A percentile compares a stretch with the other conserved stretches of the same genome.
phyloP scores from a whole-genome alignment of 2,329 filamentous ascomycete genomes.

The Shiraia bambusicola region DNA sequence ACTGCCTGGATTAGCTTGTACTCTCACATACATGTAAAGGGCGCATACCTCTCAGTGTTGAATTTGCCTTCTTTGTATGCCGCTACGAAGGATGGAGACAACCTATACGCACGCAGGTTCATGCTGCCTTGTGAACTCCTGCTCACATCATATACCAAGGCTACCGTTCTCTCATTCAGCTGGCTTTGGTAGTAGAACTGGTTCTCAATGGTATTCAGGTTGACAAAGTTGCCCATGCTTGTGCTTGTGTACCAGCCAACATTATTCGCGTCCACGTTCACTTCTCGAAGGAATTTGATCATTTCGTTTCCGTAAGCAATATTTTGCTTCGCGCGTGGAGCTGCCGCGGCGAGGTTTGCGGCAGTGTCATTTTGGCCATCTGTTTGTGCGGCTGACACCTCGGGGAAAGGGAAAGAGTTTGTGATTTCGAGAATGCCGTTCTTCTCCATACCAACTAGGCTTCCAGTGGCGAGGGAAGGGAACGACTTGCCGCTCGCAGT shows the following conservation, averaged over 20 bases:
- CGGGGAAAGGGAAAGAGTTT: slow-evolving; percentile 92
- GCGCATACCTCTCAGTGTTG: slow-evolving; percentile 82
- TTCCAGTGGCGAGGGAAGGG: slow-evolving; percentile 85
- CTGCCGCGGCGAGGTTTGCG: slow-evolving; percentile 72
- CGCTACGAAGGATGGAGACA: slow-evolving; percentile 83
- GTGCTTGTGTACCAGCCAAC: slow-evolving; percentile 98
- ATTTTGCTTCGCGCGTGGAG: slow-evolving; percentile 90
- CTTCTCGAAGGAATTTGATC: slow-evolving; percentile 94
- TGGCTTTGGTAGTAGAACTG: slow-evolving; percentile 97
- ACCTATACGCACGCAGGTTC: slow-evolving; percentile 85
- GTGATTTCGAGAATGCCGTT: slow-evolving; percentile 82
- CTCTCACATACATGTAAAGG: slow-evolving; percentile 35
- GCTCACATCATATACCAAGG: slow-evolving; percentile 92
- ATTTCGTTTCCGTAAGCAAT: slow-evolving; percentile 89
- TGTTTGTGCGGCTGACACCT: slow-evolving; percentile 68
- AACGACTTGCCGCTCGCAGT: slow-evolving; percentile 89
- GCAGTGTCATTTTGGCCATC: slow-evolving; percentile 39
- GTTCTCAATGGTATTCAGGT: slow-evolving; percentile 93
- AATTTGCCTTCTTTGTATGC: slow-evolving; percentile 98
- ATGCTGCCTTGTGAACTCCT: slow-evolving; percentile 89
- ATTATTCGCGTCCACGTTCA: slow-evolving; percentile 97
- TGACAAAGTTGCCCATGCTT: slow-evolving; percentile 98
- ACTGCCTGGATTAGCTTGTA: slow-evolving; percentile 51
- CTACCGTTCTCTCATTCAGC: slow-evolving; percentile 79
- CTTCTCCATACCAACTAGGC: slow-evolving; percentile 89